phyloP scores from a whole-genome alignment of 2,329 filamentous ascomycete species.

The Aaosphaeria pasadenensis region DNA sequence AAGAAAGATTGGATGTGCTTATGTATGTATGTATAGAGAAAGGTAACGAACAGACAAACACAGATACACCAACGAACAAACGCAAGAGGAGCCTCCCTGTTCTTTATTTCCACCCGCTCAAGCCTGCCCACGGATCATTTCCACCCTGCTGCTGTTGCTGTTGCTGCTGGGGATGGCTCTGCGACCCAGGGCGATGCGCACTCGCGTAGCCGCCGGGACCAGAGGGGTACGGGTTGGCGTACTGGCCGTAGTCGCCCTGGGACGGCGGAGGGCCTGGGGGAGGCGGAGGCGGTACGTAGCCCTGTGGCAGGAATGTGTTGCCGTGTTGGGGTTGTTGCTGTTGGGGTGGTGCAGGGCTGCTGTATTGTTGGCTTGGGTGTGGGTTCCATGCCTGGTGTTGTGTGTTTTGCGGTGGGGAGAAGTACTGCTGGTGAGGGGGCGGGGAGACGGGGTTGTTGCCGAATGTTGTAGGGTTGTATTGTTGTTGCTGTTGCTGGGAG shows the following conservation, averaged over 20 bases:
- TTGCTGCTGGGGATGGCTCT: slow-evolving; percentile 31
- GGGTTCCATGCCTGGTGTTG: slow-evolving; percentile 53
- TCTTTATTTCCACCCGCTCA: slow-evolving; percentile 57
- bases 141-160: slow-evolving; percentile 33
- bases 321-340: slow-evolving; percentile 33
- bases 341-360: slow-evolving; percentile 35
- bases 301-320: slow-evolving; percentile 49
- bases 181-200: slow-evolving; percentile 39
- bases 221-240: slow-evolving; percentile 36
- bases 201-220: slow-evolving; percentile 57
- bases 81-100: too few relatives aligned
- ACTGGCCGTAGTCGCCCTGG: slow-evolving; percentile 50
- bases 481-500: neutral
- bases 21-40: too few relatives aligned
- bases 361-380: too few relatives aligned
- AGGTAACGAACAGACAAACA: too few relatives aligned
- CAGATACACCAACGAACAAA: too few relatives aligned
- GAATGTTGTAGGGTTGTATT: slow-evolving; percentile 48
- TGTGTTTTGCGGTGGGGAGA: slow-evolving; percentile 44
- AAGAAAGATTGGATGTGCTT: too few relatives aligned
- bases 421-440: slow-evolving; percentile 58
- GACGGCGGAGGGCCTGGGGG: slow-evolving; percentile 62
- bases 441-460: slow-evolving; percentile 40
- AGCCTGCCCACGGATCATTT: slow-evolving; percentile 66
- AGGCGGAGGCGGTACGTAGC: slow-evolving; percentile 66